Conservation (phyloP, 257 asterid species). For the Anisodus tanguticus region DNA sequence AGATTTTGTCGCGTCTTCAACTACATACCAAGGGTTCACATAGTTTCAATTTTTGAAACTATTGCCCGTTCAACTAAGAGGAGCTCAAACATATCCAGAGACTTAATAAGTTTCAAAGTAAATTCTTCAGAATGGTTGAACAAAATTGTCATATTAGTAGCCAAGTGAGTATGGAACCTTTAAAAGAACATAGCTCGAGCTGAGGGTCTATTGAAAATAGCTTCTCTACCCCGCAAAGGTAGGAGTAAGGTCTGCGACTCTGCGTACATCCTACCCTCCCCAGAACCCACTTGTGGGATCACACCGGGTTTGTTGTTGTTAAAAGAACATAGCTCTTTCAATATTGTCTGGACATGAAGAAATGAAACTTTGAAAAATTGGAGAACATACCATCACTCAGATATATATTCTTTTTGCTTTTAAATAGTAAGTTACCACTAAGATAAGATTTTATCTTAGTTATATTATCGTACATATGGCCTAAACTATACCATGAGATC, state of each 20-base stretch:
- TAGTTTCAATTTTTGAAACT: not conserved
- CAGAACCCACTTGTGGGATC: too few species aligned
- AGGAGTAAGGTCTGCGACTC: too few species aligned
- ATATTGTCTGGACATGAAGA: not conserved
- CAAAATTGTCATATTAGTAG: not conserved
- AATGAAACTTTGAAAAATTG: not conserved
- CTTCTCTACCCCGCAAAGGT: too few species aligned
- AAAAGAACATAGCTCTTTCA: not conserved
- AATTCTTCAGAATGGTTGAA: not conserved
- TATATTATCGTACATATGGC: not conserved
- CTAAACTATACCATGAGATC: not conserved
- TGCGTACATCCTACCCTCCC: too few species aligned
- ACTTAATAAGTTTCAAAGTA: not conserved
- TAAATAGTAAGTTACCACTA: not conserved
- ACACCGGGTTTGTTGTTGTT: too few species aligned
- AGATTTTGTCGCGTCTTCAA: not conserved
- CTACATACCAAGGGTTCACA: not conserved
- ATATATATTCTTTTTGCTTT: not conserved
- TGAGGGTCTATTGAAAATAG: too few species aligned
- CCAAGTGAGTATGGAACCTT: not conserved
- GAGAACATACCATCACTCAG: not conserved
- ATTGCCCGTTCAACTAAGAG: not conserved
- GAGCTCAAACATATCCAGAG: slow-evolving; percentile 19
- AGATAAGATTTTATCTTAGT: not conserved
- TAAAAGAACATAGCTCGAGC: not conserved